Base-by-base conservation (phyloP, 169 alveolate species). In the Plasmodium inui region DNA sequence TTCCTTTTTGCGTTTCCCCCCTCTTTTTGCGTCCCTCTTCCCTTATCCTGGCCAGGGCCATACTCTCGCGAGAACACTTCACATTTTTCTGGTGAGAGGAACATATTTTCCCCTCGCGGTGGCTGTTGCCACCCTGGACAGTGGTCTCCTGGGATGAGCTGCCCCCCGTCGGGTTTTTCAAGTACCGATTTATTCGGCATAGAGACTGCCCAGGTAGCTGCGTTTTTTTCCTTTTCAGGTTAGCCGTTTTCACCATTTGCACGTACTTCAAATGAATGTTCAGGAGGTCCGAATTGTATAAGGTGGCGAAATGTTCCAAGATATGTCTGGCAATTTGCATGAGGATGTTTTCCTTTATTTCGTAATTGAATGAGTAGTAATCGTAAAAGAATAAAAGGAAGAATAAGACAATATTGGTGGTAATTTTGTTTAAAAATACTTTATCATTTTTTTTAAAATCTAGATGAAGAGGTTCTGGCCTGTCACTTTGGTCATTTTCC, bases 301-400 rank as follows among this genome's bases (percentile, higher is more conserved):
- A 89, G 46, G 78, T 89, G 10, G 74, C n/a, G 70, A 89, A 89
- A 80, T 89, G 94, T 34, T 89, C 94, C 67, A 79, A n/a, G 26
- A 89, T 89, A 30, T 89, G 94, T 57, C 94, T 79, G 22, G 74
- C 71, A 26, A 89, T 89, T 89, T 89, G 94, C 83, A 80, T 89
- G 50, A 89, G 55, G 19, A 89, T 89, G 39, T 89, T 89, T 89
- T 89, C 94, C 82, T 89, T 89, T 67, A 89, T 89, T 89, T 89
- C 90, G 82, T 89, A 89, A 39, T 80, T 79, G 83, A 14, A 67
- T 3, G 89, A 89, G 41, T 89, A 89, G 82, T 89, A 89, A 80
- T 89, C 94, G 82, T 89, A 89, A 89, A 89, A 89, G 46, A 89
- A 89, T 89, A 89, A 67, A 26, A 89, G 90, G 32, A 89, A 89